Conservation (phyloP, 2,329 filamentous ascomycete species). For the Thermomyces lanuginosus region DNA sequence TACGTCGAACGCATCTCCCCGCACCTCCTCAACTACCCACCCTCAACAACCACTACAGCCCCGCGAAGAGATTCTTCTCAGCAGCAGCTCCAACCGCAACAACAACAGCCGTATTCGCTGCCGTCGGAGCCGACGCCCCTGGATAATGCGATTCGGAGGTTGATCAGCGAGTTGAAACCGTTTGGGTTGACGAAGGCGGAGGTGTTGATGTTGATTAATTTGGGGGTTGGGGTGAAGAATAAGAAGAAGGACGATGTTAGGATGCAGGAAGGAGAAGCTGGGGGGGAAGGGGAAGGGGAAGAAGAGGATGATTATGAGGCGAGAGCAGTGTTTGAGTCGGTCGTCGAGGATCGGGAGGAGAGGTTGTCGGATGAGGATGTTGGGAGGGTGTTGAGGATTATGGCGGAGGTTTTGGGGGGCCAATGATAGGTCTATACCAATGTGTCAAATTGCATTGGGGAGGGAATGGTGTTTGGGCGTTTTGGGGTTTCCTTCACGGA, state of each 20-base stretch:
- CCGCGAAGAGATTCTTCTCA: slow-evolving; percentile 4
- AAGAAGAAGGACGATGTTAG: not conserved
- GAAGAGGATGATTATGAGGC: slow-evolving; percentile 20
- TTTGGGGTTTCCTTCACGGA: too few relatives aligned
- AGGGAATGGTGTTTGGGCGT: too few relatives aligned
- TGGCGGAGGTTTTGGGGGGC: slow-evolving; percentile 17
- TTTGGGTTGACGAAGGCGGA: slow-evolving; percentile 32
- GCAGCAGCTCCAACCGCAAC: slow-evolving; percentile 10
- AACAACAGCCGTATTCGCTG: slow-evolving; percentile 6
- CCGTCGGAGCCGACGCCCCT: slow-evolving; percentile 15
- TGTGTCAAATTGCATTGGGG: not conserved
- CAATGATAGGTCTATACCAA: slow-evolving; percentile 1
- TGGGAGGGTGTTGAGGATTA: slow-evolving; percentile 18
- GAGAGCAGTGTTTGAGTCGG: slow-evolving; percentile 22
- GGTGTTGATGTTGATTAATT: slow-evolving; percentile 30
- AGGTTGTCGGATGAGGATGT: slow-evolving; percentile 24
- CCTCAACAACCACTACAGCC: slow-evolving; percentile 8
- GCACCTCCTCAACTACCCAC: slow-evolving; percentile 24
- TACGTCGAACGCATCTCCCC: slow-evolving; percentile 25
- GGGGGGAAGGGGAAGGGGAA: slow-evolving; percentile 7
- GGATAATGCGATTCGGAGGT: slow-evolving; percentile 21
- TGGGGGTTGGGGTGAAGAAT: slow-evolving; percentile 22
- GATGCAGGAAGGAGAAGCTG: slow-evolving; percentile 8
- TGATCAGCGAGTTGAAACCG: slow-evolving; percentile 22
- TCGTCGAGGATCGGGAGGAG: slow-evolving; percentile 29